Evolutionary conservation across 345 rosid species (phyloP).

Genomic region (Euphorbia tirucalli): DNA sequence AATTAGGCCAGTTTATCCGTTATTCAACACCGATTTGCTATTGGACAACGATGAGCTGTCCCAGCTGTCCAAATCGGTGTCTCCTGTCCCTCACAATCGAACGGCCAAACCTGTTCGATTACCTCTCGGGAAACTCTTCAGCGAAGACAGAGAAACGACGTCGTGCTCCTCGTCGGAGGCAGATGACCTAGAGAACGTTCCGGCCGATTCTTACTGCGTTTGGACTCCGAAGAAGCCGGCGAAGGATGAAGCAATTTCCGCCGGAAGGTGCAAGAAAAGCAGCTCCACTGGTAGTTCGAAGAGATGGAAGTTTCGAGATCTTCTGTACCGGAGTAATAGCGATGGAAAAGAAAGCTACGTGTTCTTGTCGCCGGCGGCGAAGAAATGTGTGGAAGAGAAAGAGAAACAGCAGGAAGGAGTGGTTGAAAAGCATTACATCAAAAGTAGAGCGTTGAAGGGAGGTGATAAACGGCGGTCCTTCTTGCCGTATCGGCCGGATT

Average conservation of each 20-base stretch:
- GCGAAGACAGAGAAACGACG: constrained; percentile 51
- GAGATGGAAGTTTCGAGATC: constrained; percentile 65
- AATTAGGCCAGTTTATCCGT: constrained; percentile 55
- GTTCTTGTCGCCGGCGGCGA: constrained; percentile 31
- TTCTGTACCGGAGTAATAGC: constrained; percentile 50
- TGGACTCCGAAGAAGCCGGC: constrained; percentile 74
- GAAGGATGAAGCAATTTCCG: constrained; percentile 27
- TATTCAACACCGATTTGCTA: constrained; percentile 27
- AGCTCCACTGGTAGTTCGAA: constrained; percentile 54
- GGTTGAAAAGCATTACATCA: constrained; percentile 15
- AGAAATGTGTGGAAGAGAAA: constrained; percentile 7
- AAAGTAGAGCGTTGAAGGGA: constrained; percentile 21
- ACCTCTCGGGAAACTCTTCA: constrained; percentile 52
- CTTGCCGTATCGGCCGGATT: constrained; percentile 51
- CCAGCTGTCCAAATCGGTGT: background rate
- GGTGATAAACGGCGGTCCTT: constrained; percentile 44
- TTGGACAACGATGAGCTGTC: constrained; percentile 1
- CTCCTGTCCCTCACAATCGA: background rate
- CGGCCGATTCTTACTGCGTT: constrained; percentile 59
- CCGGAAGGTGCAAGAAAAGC: constrained; percentile 47
- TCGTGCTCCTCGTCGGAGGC: constrained; percentile 54
- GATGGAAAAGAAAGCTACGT: constrained; percentile 46
- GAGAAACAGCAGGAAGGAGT: constrained; percentile 7
- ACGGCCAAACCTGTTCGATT: constrained; percentile 24
- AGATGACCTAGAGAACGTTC: constrained; percentile 48